These are phyloP conservation scores for Zalaria obscura DNA, from an alignment of 2,329 filamentous ascomycete genomes.

Conservation along the genomic window DNA sequence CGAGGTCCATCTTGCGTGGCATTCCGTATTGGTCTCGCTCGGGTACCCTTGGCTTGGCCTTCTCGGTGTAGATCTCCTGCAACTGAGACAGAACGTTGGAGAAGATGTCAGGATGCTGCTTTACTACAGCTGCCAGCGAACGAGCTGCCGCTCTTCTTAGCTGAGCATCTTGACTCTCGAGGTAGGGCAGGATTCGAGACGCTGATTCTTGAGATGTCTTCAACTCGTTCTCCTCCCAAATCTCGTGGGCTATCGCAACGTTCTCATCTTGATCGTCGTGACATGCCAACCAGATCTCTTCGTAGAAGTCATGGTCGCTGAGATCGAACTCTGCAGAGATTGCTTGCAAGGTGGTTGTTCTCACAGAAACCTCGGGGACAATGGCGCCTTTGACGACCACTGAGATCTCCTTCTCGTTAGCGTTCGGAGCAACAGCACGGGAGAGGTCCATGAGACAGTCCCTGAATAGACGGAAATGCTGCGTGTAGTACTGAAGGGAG, in stretches of 20 bases:
- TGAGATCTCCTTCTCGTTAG: conserved; percentile 55
- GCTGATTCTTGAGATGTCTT: conserved; percentile 52
- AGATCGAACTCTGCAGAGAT: conserved; percentile 88
- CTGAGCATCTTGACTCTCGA: conserved; percentile 67
- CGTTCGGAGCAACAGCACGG: conserved; percentile 71
- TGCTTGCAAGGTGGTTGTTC: conserved; percentile 73
- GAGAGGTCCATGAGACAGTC: conserved; percentile 82
- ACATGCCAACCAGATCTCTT: conserved; percentile 85
- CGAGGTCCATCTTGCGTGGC: conserved; percentile 73
- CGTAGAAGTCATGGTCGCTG: conserved; percentile 70
- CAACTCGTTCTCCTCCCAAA: conserved; percentile 91
- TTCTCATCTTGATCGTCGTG: conserved; percentile 89
- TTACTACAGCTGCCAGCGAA: conserved; percentile 61
- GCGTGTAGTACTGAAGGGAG: conserved; percentile 77
- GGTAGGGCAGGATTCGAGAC: conserved; percentile 52
- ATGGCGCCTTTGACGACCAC: conserved; percentile 68
- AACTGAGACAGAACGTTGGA: conserved; percentile 49
- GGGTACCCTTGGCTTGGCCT: conserved; percentile 69
- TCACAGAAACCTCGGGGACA: conserved; percentile 64
- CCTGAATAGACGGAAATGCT: conserved; percentile 90
- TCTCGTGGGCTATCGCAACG: conserved; percentile 63
- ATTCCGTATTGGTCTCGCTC: conserved; percentile 89
- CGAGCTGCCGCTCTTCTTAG: conserved; percentile 73
- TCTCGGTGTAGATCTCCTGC: conserved; percentile 57
- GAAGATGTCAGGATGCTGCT: conserved; percentile 45